These are phyloP conservation scores for Penicillium italicum DNA, from an alignment of 2,329 filamentous ascomycete genomes.

Conservation along the genomic window DNA sequence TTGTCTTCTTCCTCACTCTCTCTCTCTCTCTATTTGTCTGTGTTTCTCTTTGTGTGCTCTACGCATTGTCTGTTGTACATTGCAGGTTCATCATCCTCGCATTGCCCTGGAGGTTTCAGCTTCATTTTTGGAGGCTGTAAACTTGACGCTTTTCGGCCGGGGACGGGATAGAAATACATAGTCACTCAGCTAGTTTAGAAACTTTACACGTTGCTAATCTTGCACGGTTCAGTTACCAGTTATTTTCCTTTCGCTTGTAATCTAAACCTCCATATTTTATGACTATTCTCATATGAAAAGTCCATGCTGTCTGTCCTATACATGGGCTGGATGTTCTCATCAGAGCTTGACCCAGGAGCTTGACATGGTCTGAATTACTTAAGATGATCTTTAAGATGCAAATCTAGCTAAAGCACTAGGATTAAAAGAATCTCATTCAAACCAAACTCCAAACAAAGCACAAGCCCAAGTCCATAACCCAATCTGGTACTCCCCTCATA, in stretches of 20 bases:
- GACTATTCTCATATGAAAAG: not conserved
- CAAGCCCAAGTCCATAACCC: not conserved
- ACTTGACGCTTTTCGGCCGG: not conserved
- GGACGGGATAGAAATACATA: constrained; percentile 6
- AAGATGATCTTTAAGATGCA: not conserved
- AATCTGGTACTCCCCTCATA: not conserved
- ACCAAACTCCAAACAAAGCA: not conserved
- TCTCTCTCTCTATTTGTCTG: constrained; percentile 1
- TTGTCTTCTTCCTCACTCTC: constrained; percentile 4
- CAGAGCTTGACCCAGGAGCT: not conserved
- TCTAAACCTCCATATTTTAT: not conserved
- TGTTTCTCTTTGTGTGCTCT: not conserved
- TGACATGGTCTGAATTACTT: not conserved
- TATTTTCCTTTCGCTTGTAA: not conserved
- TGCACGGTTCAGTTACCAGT: not conserved
- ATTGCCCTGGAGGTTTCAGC: not conserved
- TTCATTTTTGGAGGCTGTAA: not conserved
- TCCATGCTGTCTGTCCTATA: not conserved
- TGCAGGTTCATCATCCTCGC: constrained; percentile 1
- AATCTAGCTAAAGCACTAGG: not conserved
- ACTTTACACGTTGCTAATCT: not conserved
- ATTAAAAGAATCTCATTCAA: not conserved
- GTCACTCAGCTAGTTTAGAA: not conserved
- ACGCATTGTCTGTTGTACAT: constrained; percentile 7
- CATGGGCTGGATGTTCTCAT: not conserved